Conservation (phyloP, 2,329 filamentous ascomycete species). For the Clonostachys chloroleuca region DNA sequence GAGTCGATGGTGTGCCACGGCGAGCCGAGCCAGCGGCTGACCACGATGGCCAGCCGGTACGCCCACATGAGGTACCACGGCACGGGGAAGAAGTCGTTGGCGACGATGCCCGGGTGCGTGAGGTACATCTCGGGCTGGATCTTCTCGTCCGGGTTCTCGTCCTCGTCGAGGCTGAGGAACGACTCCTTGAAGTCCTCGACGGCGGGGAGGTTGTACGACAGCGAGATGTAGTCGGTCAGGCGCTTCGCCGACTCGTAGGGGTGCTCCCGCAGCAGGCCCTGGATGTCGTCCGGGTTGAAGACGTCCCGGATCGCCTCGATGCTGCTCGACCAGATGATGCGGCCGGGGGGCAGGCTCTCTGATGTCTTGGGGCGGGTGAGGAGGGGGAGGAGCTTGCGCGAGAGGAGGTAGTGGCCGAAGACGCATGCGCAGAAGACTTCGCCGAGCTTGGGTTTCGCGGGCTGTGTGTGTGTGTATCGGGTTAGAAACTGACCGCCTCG, state of each 20-base stretch:
- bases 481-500: not conserved
- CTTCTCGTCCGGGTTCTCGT: conserved; percentile 4
- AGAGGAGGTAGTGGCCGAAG: conserved; percentile 91
- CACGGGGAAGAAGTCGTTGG: conserved; percentile 76
- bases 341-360: conserved; percentile 44
- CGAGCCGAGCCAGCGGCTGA: conserved; percentile 75
- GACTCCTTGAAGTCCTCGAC: conserved; percentile 49
- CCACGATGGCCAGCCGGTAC: conserved; percentile 64
- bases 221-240: conserved; percentile 75
- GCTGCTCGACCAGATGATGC: conserved; percentile 85
- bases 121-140: conserved; percentile 64
- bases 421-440: conserved; percentile 88
- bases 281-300: conserved; percentile 68
- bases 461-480: conserved; percentile 27
- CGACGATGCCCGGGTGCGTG: conserved; percentile 82
- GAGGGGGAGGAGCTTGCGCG: conserved; percentile 73
- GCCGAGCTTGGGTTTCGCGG: conserved; percentile 57
- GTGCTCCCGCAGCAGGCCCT: conserved; percentile 54
- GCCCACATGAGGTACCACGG: conserved; percentile 63
- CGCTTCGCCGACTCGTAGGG: conserved; percentile 89
- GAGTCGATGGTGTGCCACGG: conserved; percentile 81
- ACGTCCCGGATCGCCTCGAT: conserved; percentile 57
- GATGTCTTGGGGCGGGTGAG: conserved; percentile 45
- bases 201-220: conserved; percentile 67
- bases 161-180: conserved; percentile 43